phyloP scores from a whole-genome alignment of 495 filamentous ascomycete genomes.

The Haplographium delicatum region DNA sequence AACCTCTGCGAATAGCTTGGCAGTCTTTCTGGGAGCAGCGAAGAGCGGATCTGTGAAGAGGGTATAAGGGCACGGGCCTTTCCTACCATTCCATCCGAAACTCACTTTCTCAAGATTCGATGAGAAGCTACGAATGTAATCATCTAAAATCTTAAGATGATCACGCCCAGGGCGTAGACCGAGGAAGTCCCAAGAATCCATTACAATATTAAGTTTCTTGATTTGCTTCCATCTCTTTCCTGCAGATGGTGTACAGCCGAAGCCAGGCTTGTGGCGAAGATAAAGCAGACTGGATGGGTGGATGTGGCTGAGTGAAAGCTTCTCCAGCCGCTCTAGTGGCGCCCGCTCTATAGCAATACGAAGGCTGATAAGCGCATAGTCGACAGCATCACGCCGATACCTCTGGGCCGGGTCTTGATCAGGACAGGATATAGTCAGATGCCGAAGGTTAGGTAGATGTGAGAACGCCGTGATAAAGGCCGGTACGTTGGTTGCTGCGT shows the following conservation, averaged over 20 bases:
- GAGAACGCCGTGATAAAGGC: constrained; percentile 68
- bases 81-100: constrained; percentile 66
- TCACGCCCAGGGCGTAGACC: constrained; percentile 45
- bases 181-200: constrained; percentile 58
- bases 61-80: constrained; percentile 60
- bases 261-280: constrained; percentile 58
- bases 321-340: constrained; percentile 50
- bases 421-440: constrained; percentile 67
- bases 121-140: constrained; percentile 63
- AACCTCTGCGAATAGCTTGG: constrained; percentile 48
- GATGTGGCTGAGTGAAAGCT: constrained; percentile 59
- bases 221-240: constrained; percentile 67
- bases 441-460: constrained; percentile 55
- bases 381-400: constrained; percentile 67
- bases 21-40: constrained; percentile 40
- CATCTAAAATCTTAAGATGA: constrained; percentile 70
- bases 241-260: constrained; percentile 60
- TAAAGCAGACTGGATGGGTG: constrained; percentile 67
- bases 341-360: constrained; percentile 70
- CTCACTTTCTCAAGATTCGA: constrained; percentile 53
- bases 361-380: constrained; percentile 76
- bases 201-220: constrained; percentile 58
- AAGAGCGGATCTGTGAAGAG: constrained; percentile 57
- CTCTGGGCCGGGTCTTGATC: constrained; percentile 59
- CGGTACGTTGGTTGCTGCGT: constrained; percentile 75